Percentiles rank a stretch among this genome's conserved stretches.
phyloP scores from a whole-genome alignment of 192 early-diverging fungal species.

The Gryganskiella cystojenkinii region DNA sequence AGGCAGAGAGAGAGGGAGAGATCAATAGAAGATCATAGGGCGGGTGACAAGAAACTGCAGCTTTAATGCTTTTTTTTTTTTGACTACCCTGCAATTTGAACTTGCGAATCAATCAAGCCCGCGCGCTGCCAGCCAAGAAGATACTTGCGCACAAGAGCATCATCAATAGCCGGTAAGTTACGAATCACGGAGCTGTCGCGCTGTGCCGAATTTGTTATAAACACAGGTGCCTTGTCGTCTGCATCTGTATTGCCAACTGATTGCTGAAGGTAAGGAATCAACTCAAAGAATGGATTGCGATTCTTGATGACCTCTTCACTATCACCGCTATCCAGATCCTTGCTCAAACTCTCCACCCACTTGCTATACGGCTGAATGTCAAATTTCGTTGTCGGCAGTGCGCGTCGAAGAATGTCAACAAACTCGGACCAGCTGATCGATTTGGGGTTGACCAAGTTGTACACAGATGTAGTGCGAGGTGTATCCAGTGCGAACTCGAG shows the following conservation, averaged over 20 bases:
- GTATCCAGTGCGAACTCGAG: no score
- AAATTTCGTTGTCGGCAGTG: conserved; percentile 4
- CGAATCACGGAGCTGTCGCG: conserved; percentile 9
- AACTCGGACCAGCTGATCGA: conserved; percentile 12
- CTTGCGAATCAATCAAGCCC: no score
- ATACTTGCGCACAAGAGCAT: no score
- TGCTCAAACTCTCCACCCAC: conserved; percentile 10
- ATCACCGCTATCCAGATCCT: conserved; percentile 6
- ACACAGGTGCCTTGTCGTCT: conserved; percentile 3
- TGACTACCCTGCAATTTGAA: no score
- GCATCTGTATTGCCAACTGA: neutral
- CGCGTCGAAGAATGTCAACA: conserved; percentile 5
- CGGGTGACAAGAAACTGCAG: no score
- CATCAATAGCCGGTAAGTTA: conserved; percentile 4
- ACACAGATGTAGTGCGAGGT: conserved; percentile 5
- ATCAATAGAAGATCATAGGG: no score
- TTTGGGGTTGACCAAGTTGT: conserved; percentile 11
- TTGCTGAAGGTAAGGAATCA: conserved; percentile 5
- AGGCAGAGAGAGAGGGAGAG: no score
- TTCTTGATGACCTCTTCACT: conserved; percentile 11
- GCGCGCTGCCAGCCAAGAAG: no score
- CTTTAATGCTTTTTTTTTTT: no score
- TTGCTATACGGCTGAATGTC: conserved; percentile 5
- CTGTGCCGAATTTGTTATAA: conserved; percentile 6
- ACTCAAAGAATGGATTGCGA: conserved; percentile 12